Base-by-base conservation (phyloP, 768 basidiomycete species). In the Macrolepiota albuminosa region DNA sequence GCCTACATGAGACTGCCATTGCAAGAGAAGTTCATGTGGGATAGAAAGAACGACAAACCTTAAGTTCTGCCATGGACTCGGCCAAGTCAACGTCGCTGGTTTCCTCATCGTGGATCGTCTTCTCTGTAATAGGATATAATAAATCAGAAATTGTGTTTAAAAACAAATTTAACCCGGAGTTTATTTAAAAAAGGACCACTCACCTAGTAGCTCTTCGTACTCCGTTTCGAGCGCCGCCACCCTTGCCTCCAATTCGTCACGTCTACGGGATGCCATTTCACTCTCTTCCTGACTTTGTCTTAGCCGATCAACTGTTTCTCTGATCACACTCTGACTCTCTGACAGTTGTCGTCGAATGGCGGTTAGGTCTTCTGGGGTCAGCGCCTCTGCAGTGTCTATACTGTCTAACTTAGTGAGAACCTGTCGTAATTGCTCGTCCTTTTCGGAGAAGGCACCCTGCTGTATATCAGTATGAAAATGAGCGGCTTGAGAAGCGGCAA, bases 151-250 rank as follows among this genome's bases (percentile, higher is more conserved):
- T 61, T 66, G 61, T 64, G 58, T 56, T 63, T 59, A 51, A 43
- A 50, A 31, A 50, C 29, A 54, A 54, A 29, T 59, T 62, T 39
- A 48, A 42, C 50, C 33, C 55, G 59, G 43, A 43, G 40, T 52
- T 29, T 29, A 3, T 6, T 18, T 2, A 47, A 46, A 58, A 59
- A 57, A 61, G 57, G n/a, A 29, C 1, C 3, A 76, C 86, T 64
- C 63, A 94, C 95, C 95, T 36, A 99, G 82, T 29, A 98, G 81
- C 73, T 98, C 97, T 73, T 99, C 97, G 67, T 98, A 98, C 69
- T 98, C 97, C 3, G 89, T 79, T 74, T 98, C 95, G 33, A 98
- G 76, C 48, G 86, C 82, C 40, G 84, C 73, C 51, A 97, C 79
- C 60, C 95, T 83, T 43, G 81, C 77, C 74, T 99, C 95, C 45